Base-by-base conservation (phyloP, 495 filamentous ascomycete species). In the Talaromyces trachyspermus region DNA sequence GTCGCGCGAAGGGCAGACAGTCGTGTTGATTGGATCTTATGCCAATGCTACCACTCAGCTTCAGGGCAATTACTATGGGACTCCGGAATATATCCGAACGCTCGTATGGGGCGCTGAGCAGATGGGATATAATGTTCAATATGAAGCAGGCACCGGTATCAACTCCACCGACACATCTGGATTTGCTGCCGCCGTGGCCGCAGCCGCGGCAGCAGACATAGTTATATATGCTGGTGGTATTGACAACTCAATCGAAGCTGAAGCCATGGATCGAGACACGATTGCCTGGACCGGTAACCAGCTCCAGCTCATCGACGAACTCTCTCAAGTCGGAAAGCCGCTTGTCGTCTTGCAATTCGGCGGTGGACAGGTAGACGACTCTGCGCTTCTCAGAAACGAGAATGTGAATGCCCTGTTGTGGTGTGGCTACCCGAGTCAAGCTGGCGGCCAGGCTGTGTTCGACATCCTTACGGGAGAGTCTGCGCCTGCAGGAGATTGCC, bases 51-150 rank as follows among this genome's bases (percentile, higher is more conserved):
- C 75, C 1, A 68, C 58, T n/a, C 64, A 80, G 40, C 66, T 83
- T 64, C 77, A 76, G 47, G 77, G 79, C 4, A 75, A 73, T 38
- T 83, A 81, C 56, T 60, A 52, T 29, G 78, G 78, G 4, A 62
- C 54, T 6, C 64, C 78, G 1, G 74, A 69, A 24, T 76, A 70
- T 51, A 55, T 79, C 5, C 64, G 69, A 27, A 71, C 67, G 5
- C 68, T 75, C 1, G 54, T 76, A 11, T 66, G 64, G 33, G 78
- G 77, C 4, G 71, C 72, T 36, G 54, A 71, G 42, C 54, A 65
- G 17, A 56, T 61, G 5, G 66, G 68, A 0, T 62, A 69, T 33
- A 63, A 59, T 0, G 68, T 77, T 30, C 62, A 68, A 26, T 75
- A 72, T 48, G 63, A 66, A 3, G 49, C 51, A 11, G 75, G 73